phyloP scores from a whole-genome alignment of 2,329 filamentous ascomycete species.

The Herpotrichia juniperi region DNA sequence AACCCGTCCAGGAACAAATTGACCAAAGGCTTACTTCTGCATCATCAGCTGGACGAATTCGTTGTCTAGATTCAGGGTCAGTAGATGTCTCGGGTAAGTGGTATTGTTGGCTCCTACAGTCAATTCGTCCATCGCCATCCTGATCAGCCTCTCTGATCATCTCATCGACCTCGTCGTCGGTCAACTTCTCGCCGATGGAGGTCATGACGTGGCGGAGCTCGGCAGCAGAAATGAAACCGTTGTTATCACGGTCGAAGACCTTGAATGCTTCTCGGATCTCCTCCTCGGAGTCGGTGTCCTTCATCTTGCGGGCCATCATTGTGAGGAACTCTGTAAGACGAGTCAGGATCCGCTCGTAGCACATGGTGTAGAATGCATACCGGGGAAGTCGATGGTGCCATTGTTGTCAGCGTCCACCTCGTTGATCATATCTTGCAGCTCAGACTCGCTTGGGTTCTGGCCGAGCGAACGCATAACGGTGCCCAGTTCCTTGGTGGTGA shows the following conservation, averaged over 20 bases:
- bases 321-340: slow-evolving; percentile 63
- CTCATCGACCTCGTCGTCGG: slow-evolving; percentile 67
- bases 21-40: slow-evolving; percentile 53
- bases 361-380: slow-evolving; percentile 37
- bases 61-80: slow-evolving; percentile 50
- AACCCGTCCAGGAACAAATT: slow-evolving; percentile 30
- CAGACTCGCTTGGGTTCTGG: slow-evolving; percentile 66
- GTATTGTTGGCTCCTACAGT: slow-evolving; percentile 55
- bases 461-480: slow-evolving; percentile 69
- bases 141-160: slow-evolving; percentile 71
- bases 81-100: background rate
- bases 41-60: slow-evolving; percentile 64
- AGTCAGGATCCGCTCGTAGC: slow-evolving; percentile 1
- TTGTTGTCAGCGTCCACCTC: slow-evolving; percentile 70
- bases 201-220: slow-evolving; percentile 69
- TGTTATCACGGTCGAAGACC: slow-evolving; percentile 70
- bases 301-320: slow-evolving; percentile 70
- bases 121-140: slow-evolving; percentile 68
- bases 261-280: slow-evolving; percentile 70
- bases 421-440: slow-evolving; percentile 71
- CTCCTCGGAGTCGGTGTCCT: slow-evolving; percentile 66
- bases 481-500: slow-evolving; percentile 68
- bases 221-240: slow-evolving; percentile 68
- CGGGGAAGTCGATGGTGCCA: slow-evolving; percentile 69
- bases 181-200: slow-evolving; percentile 68